phyloP scores from a whole-genome alignment of 345 rosid genomes.

The Murraya paniculata region DNA sequence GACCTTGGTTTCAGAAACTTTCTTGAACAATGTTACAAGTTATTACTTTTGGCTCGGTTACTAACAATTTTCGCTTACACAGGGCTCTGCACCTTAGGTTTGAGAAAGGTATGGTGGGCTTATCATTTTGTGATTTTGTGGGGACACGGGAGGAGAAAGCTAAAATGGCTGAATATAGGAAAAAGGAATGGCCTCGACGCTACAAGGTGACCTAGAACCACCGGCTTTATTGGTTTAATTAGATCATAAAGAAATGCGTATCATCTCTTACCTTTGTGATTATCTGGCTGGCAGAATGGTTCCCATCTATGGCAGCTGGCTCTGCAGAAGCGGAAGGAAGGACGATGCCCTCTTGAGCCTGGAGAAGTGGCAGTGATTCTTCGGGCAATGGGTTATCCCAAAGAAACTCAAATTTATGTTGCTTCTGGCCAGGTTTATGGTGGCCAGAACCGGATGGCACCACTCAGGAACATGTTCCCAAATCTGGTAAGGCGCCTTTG shows the following conservation, averaged over 20 bases:
- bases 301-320: constrained; percentile 97
- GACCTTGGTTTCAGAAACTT: constrained; percentile 20
- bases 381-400: constrained; percentile 98
- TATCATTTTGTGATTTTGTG: constrained; percentile 97
- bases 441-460: constrained; percentile 99
- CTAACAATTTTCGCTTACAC: constrained; percentile 22
- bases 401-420: constrained; percentile 97
- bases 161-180: constrained; percentile 87
- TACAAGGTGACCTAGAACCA: constrained; percentile 60
- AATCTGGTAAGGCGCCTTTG: constrained; percentile 59
- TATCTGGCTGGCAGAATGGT: constrained; percentile 70
- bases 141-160: constrained; percentile 98
- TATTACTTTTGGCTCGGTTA: constrained; percentile 14
- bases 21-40: constrained; percentile 10
- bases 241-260: background rate
- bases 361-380: constrained; percentile 98
- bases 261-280: constrained; percentile 17
- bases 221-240: constrained; percentile 12
- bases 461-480: constrained; percentile 96
- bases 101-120: constrained; percentile 99
- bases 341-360: constrained; percentile 99
- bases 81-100: constrained; percentile 99
- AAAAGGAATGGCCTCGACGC: constrained; percentile 99
- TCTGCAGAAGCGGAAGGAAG: constrained; percentile 96
- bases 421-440: constrained; percentile 99